These are phyloP conservation scores for Lindgomyces ingoldianus DNA, from an alignment of 495 filamentous ascomycete species.

Conservation along the genomic window DNA sequence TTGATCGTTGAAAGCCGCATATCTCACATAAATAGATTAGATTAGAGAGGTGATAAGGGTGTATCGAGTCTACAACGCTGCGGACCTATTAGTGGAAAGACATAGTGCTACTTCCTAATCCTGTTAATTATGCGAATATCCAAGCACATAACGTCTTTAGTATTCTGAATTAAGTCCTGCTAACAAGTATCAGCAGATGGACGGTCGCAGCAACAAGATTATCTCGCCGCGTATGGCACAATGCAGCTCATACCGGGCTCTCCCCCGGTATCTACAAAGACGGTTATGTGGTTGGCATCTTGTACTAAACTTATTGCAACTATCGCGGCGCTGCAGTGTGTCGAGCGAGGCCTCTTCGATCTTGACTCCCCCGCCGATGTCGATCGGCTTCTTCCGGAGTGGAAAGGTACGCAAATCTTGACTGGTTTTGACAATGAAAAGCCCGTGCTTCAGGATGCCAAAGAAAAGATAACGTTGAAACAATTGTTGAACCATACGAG, in stretches of 20 bases:
- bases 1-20: too few species aligned
- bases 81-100: too few species aligned
- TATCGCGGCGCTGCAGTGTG: conserved; percentile 27
- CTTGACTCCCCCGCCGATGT: conserved; percentile 23
- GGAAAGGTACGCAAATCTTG: conserved; percentile 34
- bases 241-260: conserved; percentile 14
- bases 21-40: too few species aligned
- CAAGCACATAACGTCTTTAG: neutral
- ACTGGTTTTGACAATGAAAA: conserved; percentile 33
- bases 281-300: conserved; percentile 27
- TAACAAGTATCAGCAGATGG: too few species aligned
- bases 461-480: conserved; percentile 33
- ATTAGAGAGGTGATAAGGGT: too few species aligned
- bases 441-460: conserved; percentile 13
- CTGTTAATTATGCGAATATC: conserved; percentile 5
- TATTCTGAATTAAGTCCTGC: neutral
- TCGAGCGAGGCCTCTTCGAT: conserved; percentile 27
- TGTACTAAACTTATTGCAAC: conserved; percentile 25
- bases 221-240: conserved; percentile 14
- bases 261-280: conserved; percentile 8
- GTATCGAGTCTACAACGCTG: neutral
- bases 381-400: conserved; percentile 34
- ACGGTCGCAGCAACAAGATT: too few species aligned
- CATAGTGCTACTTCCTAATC: conserved; percentile 4
- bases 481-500: conserved; percentile 14